phyloP scores from a whole-genome alignment of 768 basidiomycete genomes.

The Leccinum subgranulosum region DNA sequence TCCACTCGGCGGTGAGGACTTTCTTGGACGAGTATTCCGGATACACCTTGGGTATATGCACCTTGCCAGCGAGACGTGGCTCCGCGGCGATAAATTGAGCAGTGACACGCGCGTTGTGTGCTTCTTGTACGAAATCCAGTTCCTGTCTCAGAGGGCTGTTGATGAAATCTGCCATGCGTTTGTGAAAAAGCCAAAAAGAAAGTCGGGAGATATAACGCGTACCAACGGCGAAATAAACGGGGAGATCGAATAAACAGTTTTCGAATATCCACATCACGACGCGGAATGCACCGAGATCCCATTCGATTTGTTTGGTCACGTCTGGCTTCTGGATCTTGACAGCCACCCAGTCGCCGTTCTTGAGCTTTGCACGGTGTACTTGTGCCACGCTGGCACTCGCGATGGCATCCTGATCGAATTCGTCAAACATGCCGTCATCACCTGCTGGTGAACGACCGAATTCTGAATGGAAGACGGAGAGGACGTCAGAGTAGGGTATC shows the following conservation, averaged over 20 bases:
- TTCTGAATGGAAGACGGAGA: slow-evolving; percentile 13
- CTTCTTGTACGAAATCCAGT: slow-evolving; percentile 79
- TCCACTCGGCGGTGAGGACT: slow-evolving; percentile 86
- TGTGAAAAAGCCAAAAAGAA: neutral
- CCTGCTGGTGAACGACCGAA: slow-evolving; percentile 31
- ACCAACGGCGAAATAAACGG: slow-evolving; percentile 79
- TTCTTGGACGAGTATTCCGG: slow-evolving; percentile 68
- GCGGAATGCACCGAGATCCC: slow-evolving; percentile 70
- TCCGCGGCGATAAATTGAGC: slow-evolving; percentile 67
- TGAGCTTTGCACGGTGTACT: slow-evolving; percentile 76
- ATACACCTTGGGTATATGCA: slow-evolving; percentile 77
- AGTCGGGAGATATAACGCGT: slow-evolving; percentile 20
- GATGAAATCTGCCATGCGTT: slow-evolving; percentile 56
- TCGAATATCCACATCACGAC: slow-evolving; percentile 78
- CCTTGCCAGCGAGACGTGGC: slow-evolving; percentile 62
- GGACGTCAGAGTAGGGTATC: slow-evolving; percentile 68
- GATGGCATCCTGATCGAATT: slow-evolving; percentile 72
- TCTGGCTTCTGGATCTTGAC: slow-evolving; percentile 94
- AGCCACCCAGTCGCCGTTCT: slow-evolving; percentile 66
- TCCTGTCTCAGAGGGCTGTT: slow-evolving; percentile 81
- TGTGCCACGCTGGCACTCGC: slow-evolving; percentile 93
- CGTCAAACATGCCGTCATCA: slow-evolving; percentile 64
- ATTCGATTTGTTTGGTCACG: slow-evolving; percentile 81
- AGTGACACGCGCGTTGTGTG: slow-evolving; percentile 70
- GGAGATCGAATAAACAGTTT: slow-evolving; percentile 79